Base-by-base conservation (phyloP, 78 protist species). In the Chrysochromulina parva region DNA sequence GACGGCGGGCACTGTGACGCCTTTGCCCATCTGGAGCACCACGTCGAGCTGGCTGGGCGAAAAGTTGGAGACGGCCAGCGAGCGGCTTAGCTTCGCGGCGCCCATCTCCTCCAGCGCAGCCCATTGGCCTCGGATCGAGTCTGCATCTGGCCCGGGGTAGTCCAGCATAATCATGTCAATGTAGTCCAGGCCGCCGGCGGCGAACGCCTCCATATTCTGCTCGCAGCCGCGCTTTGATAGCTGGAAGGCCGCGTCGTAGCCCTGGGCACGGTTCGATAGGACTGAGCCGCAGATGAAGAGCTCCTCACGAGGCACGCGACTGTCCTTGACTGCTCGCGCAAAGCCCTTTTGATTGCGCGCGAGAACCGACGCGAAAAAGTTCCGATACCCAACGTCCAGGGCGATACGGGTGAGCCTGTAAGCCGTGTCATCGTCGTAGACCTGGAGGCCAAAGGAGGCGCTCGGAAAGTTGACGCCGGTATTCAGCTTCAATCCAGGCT, bases 251-350 rank as follows among this genome's bases (percentile, higher is more conserved):
- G 76, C 14, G 38, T 38, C 20, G 58, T 48, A 85, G 76, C 76
- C 74, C 24, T 57, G 28, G n/a, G 76, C 74, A 17, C 57, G 54
- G 74, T 85, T 62, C 26, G 89, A 85, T 20, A 85, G n/a, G 74
- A 85, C 89, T 5, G 76, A 60, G 17, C 89, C 74, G 74, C 76
- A 58, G 89, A 85, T 85, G 89, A 58, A 85, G 55, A 85, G 89
- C 71, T 85, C 89, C 22, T 50, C 66, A 38, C 89, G 89, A 20
- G 89, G 89, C 22, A 85, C 24, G 74, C 89, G 76, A 2, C 57
- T 60, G 55, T 28, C 76, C 9, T 60, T 28, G 57, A 85, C 47
- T 9, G 89, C 89, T 11, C 67, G 67, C 69, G 53, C 53, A 24
- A 54, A 55, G 1, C 89, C 89, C 17, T 20, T 22, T 57, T 85